Base-by-base conservation (phyloP, 2,329 filamentous ascomycete genomes). In the Colletotrichum graminicola region DNA sequence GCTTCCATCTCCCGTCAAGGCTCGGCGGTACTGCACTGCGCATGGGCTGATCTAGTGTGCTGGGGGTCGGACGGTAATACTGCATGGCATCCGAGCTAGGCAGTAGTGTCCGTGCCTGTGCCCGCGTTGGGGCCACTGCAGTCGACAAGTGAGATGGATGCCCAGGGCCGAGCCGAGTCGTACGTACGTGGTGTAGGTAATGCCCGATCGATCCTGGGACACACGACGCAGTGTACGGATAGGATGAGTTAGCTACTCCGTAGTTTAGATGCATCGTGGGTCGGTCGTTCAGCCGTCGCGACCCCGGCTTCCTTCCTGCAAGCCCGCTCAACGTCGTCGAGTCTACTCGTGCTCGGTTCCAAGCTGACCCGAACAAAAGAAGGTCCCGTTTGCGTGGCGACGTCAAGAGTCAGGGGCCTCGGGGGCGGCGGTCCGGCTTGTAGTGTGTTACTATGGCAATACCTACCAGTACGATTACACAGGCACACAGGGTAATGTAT, bases 381-480 rank as follows among this genome's bases (percentile, higher is more conserved):
- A 51, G 23, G 49, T 52, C 26, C 7, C 49, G 5, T 21, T 18
- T 52, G 26, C 6, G 49, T 52, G 49, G 49, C 49, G 14, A 62
- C 29, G 47, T 67, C 56, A 21, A 52, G 52, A 23, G 32, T 54
- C 66, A 59, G 39, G 63, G 63, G 57, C 32, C 29, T 60, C 63
- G 26, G 26, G 10, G 55, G 45, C 43, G 45, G 41, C 36, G 45
- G 45, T 18, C 34, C 34, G 55, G 21, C 55, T 26, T 57, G 54
- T 23, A 39, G 23, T 5, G 39, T 41, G 16, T 5, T 39, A 39
- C 36, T 34, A 34, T 10, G 34, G 34, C 10, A 34, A 41, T 18
- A 5, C 14, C 14, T 18, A n/a, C n/a, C n/a, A 18, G 8, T 41
- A 16, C 39, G 4, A 16, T 16, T 5, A 4, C 39, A 18, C 5